Evolutionary conservation across 2,329 filamentous ascomycete species (phyloP).

Genomic region (Trichophyton benhamiae): DNA sequence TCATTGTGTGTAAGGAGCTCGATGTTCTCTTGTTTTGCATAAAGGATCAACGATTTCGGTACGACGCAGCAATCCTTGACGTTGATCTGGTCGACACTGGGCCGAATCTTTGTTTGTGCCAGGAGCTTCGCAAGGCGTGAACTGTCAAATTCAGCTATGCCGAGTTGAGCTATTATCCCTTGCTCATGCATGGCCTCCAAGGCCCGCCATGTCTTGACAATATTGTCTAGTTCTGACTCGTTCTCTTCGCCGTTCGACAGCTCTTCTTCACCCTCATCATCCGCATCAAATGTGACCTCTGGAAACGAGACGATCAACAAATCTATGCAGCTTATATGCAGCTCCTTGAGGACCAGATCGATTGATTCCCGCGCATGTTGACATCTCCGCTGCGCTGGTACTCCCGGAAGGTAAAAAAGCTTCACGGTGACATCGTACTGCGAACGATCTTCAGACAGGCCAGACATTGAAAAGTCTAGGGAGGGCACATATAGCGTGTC

Average conservation of each 20-base stretch:
- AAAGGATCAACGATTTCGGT: constrained; percentile 68
- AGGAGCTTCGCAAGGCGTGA: constrained; percentile 71
- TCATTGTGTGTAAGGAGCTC: constrained; percentile 90
- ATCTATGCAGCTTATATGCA: constrained; percentile 64
- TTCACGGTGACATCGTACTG: constrained; percentile 95
- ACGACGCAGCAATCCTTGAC: constrained; percentile 92
- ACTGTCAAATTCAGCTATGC: constrained; percentile 82
- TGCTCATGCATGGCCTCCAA: constrained; percentile 61
- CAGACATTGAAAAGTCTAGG: constrained; percentile 57
- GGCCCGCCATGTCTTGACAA: constrained; percentile 55
- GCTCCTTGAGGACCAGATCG: constrained; percentile 63
- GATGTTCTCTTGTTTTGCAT: constrained; percentile 72
- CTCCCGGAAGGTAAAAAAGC: constrained; percentile 74
- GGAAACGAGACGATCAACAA: constrained; percentile 89
- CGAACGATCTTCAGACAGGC: constrained; percentile 64
- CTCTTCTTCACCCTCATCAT: constrained; percentile 55
- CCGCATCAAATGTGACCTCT: constrained; percentile 82
- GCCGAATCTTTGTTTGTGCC: constrained; percentile 55
- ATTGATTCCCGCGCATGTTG: constrained; percentile 67
- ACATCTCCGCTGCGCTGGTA: constrained; percentile 52
- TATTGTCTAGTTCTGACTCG: constrained; percentile 38
- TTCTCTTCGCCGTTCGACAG: constrained; percentile 51
- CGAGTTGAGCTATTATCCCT: constrained; percentile 62
- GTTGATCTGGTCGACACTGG: constrained; percentile 90
- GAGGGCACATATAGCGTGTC: constrained; percentile 62